Evolutionary conservation across 2,329 filamentous ascomycete genomes (phyloP).

Genomic region (Ophiostoma novo-ulmi): DNA sequence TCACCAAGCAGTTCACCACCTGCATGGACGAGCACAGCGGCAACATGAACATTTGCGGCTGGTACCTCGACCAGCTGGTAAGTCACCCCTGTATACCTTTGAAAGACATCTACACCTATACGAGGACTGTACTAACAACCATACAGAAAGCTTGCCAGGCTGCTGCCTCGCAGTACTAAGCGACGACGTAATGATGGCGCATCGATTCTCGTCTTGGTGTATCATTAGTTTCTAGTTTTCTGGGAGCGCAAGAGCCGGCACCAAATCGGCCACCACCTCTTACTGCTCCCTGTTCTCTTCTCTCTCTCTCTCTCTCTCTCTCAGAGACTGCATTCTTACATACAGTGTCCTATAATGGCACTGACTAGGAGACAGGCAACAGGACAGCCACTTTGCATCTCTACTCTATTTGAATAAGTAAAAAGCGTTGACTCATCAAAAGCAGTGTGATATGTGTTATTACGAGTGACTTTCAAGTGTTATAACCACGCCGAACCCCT

Average conservation of each 20-base stretch:
- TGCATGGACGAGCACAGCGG: constrained; percentile 96
- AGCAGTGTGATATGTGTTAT: background rate
- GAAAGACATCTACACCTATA: too few species aligned
- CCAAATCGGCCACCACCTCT: background rate
- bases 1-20: constrained; percentile 80
- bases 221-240: background rate
- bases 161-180: constrained; percentile 66
- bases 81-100: constrained; percentile 26
- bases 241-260: background rate
- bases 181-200: background rate
- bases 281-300: background rate
- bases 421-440: constrained; percentile 1
- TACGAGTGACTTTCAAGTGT: background rate
- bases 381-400: constrained; percentile 10
- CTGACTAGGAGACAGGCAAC: constrained; percentile 4
- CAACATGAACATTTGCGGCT: constrained; percentile 92
- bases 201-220: background rate
- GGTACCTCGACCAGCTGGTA: constrained; percentile 91
- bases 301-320: background rate
- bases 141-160: constrained; percentile 72
- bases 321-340: constrained; percentile 2
- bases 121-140: constrained; percentile 17
- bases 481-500: background rate
- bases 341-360: background rate
- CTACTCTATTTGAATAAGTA: background rate